Evolutionary conservation across 495 filamentous ascomycete species (phyloP).

Genomic region (Pyrenopolyporus hunteri): DNA sequence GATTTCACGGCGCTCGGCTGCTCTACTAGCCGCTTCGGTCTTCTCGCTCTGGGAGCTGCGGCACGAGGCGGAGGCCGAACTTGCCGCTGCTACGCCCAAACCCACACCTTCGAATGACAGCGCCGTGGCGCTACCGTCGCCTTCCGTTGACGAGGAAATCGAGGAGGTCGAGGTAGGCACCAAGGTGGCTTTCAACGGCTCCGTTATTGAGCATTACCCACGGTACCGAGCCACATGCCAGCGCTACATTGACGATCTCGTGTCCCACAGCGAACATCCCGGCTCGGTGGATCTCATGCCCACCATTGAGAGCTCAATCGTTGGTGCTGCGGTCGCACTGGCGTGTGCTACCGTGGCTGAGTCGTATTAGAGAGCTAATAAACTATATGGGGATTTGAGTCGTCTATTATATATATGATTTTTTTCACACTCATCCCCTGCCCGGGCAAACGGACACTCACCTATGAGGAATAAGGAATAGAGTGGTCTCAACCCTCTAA

Average conservation of each 20-base stretch:
- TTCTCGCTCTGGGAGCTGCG: constrained; percentile 67
- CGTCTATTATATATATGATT: constrained; percentile 18
- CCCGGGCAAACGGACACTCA: constrained; percentile 1
- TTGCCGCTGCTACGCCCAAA: constrained; percentile 16
- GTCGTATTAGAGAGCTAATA: constrained; percentile 5
- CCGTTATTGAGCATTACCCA: constrained; percentile 70
- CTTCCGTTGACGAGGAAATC: constrained; percentile 28
- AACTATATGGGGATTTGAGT: neutral
- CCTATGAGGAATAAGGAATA: constrained; percentile 1
- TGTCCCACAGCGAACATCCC: constrained; percentile 35
- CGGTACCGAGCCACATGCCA: constrained; percentile 58
- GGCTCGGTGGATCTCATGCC: constrained; percentile 58
- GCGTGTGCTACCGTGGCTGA: constrained; percentile 47
- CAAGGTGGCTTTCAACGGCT: constrained; percentile 67
- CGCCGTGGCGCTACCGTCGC: constrained; percentile 22
- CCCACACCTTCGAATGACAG: constrained; percentile 27
- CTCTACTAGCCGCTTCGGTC: constrained; percentile 66
- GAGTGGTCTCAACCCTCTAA: constrained; percentile 8
- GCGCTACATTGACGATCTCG: constrained; percentile 56
- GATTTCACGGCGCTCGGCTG: constrained; percentile 65
- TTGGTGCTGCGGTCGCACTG: constrained; percentile 67
- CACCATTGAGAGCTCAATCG: constrained; percentile 65
- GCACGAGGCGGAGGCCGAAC: constrained; percentile 51
- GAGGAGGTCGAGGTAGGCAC: constrained; percentile 40
- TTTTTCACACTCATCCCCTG: neutral